Conservation (phyloP, 257 asterid genomes). For the Eucommia ulmoides region DNA sequence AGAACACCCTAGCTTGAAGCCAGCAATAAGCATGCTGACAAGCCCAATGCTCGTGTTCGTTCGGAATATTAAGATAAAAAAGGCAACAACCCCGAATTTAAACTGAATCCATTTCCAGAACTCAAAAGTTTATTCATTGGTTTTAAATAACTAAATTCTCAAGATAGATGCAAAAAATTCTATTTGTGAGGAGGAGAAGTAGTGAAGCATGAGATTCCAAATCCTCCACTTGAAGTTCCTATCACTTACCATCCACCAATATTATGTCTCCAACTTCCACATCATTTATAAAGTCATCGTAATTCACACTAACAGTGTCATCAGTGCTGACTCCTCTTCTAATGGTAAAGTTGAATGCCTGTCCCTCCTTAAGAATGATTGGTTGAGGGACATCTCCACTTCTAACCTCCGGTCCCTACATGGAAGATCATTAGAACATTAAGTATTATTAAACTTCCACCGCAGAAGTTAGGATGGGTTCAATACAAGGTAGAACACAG, state of each 20-base stretch:
- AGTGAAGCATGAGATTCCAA: not conserved
- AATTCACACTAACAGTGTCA: constrained; percentile 94
- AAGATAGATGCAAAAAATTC: not conserved
- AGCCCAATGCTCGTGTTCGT: not conserved
- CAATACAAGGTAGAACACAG: too few relatives aligned
- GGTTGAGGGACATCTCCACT: constrained; percentile 92
- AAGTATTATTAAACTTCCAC: too few relatives aligned
- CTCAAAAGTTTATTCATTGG: not conserved
- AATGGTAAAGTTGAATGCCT: constrained; percentile 84
- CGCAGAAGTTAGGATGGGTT: too few relatives aligned
- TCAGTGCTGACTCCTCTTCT: constrained; percentile 69
- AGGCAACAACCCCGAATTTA: not conserved
- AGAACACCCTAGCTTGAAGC: not conserved
- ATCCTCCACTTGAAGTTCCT: not conserved
- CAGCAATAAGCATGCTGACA: not conserved
- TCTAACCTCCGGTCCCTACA: constrained; percentile 98
- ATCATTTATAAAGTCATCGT: constrained; percentile 86
- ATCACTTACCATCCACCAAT: constrained; percentile 77
- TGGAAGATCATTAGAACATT: too few relatives aligned
- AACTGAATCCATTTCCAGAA: not conserved
- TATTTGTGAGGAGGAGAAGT: not conserved
- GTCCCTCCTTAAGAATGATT: constrained; percentile 76
- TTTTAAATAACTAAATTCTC: not conserved
- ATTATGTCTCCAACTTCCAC: constrained; percentile 79
- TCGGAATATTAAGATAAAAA: not conserved